Conservation (phyloP, 371 early-diverging fungal genomes). For the Mortierella sp. region DNA sequence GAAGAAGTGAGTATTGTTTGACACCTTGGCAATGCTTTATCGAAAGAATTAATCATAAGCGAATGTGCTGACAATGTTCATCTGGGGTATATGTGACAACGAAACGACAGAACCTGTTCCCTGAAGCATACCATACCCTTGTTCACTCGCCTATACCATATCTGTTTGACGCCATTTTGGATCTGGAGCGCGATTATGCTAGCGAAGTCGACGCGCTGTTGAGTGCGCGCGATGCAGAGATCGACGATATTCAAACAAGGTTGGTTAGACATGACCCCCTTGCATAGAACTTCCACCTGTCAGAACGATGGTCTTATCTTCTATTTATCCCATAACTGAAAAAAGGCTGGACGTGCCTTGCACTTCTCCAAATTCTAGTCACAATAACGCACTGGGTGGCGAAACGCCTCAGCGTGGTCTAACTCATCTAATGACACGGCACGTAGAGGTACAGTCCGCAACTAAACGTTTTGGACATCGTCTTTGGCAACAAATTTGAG, state of each 20-base stretch:
- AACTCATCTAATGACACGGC: constrained; percentile 62
- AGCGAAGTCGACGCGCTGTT: constrained; percentile 66
- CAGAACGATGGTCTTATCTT: no score
- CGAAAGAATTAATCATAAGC: no score
- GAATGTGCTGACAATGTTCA: no score
- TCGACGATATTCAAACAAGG: constrained; percentile 50
- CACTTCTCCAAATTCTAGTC: constrained; percentile 15
- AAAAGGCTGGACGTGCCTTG: constrained; percentile 7
- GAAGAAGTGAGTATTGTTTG: constrained; percentile 62
- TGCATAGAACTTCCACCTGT: no score
- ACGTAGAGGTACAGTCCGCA: constrained; percentile 58
- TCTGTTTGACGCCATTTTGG: constrained; percentile 75
- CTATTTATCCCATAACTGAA: no score
- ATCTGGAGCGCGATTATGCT: constrained; percentile 75
- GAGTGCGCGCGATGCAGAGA: constrained; percentile 58
- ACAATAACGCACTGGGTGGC: constrained; percentile 30
- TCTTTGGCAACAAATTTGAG: no score
- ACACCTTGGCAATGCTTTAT: neutral
- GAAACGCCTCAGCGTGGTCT: constrained; percentile 47
- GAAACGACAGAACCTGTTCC: constrained; percentile 66
- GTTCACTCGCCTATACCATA: constrained; percentile 70
- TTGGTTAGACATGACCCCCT: neutral
- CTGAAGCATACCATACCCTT: constrained; percentile 78
- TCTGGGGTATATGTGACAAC: no score
- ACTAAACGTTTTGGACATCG: neutral